Base-by-base conservation (phyloP, 208 protist species). In the Spongospora subterranea region DNA sequence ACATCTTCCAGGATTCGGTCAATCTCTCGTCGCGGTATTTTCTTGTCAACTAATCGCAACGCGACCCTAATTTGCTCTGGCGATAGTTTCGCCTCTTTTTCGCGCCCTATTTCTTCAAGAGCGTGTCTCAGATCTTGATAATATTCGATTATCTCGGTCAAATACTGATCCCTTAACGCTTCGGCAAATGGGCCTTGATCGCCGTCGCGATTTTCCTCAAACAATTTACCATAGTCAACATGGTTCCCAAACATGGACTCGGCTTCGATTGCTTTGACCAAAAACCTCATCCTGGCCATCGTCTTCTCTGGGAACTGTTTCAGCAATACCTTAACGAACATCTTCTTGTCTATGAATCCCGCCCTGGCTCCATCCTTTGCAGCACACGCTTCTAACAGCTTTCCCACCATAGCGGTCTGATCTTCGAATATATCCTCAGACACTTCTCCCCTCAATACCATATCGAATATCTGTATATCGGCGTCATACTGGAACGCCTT, bases 161-260 rank as follows among this genome's bases (percentile, higher is more conserved):
- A n/a, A 35, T 82, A 43, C 71, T 82, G 71, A 43, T 82, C 71
- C n/a, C 71, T 6, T 20, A 82, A n/a, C 6, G 17, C 6, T 43
- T 82, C 71, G n/a, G 71, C 71, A 43, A 82, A 82, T 43, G 71
- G 71, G n/a, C 71, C 71, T 43, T 82, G 71, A 43, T 82, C 71
- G 71, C 71, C 71, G n/a, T 82, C 71, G n/a, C 71, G 71, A 43
- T 82, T 43, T n/a, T 82, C 71, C n/a, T 82, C 71, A n/a, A 82
- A 82, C n/a, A 82, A n/a, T 20, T 35, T 6, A 20, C 17, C 71
- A 43, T 82, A 82, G 71, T 6, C 35, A n/a, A 82, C 71, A 6
- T 35, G 40, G 24, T 60, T 60, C 6, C 50, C 6, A 13, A 40
- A 20, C 71, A 40, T 6, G 17, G 6, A 20, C 35, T 45, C 71